These are phyloP conservation scores for Penicillium sp. DNA, from an alignment of 2,329 filamentous ascomycete species.

Conservation along the genomic window DNA sequence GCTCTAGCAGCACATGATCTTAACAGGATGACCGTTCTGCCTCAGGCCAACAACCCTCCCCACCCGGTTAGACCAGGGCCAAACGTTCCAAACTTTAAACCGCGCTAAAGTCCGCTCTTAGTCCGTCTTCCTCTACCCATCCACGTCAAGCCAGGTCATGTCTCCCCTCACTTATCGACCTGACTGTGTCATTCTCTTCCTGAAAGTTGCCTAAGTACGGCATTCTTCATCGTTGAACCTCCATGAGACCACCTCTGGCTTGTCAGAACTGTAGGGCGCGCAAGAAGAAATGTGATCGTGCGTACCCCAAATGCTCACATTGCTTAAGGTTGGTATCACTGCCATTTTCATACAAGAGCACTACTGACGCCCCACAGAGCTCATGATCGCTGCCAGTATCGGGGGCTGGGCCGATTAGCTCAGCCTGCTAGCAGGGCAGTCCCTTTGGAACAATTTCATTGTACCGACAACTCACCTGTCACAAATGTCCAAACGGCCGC, in stretches of 20 bases:
- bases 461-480: neutral
- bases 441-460: neutral
- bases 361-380: neutral
- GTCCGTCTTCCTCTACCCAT: neutral
- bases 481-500: constrained; percentile 2
- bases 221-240: neutral
- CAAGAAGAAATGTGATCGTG: constrained; percentile 19
- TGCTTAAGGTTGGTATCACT: constrained; percentile 7
- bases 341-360: neutral
- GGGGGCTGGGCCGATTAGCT: neutral
- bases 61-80: too few relatives aligned
- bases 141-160: neutral
- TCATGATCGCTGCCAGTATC: constrained; percentile 7
- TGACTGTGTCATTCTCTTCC: neutral
- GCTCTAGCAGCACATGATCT: too few relatives aligned
- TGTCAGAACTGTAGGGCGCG: constrained; percentile 14
- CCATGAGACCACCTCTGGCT: constrained; percentile 16
- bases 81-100: too few relatives aligned
- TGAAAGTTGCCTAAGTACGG: neutral
- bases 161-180: too few relatives aligned
- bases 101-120: neutral
- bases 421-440: neutral
- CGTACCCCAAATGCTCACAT: constrained; percentile 16
- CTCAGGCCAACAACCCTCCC: too few relatives aligned
- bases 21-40: too few relatives aligned